Conservation (phyloP, 495 filamentous ascomycete genomes). For the Talaromyces nanjingensis region DNA sequence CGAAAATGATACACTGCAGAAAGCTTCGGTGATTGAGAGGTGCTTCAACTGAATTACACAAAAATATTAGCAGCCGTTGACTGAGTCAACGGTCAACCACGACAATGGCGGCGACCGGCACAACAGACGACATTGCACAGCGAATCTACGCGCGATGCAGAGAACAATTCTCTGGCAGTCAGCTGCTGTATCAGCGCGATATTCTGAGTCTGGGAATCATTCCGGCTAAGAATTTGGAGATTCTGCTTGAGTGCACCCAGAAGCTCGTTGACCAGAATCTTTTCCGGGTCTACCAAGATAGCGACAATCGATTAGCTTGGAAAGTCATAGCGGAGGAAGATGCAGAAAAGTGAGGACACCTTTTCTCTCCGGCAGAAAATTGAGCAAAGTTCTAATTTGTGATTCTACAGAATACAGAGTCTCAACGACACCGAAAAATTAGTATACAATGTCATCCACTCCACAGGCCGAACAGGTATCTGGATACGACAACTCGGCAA, state of each 20-base stretch:
- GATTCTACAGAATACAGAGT: slow-evolving; percentile 49
- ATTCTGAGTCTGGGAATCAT: slow-evolving; percentile 55
- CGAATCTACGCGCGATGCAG: slow-evolving; percentile 38
- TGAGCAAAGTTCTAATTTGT: slow-evolving; percentile 8
- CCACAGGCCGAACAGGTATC: slow-evolving; percentile 70
- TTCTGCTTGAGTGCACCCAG: slow-evolving; percentile 56
- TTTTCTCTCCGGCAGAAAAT: background rate
- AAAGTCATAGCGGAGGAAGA: slow-evolving; percentile 58
- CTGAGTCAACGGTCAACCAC: background rate
- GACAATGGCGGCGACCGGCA: slow-evolving; percentile 1
- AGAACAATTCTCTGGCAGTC: slow-evolving; percentile 34
- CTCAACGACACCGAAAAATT: slow-evolving; percentile 65
- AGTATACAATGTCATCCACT: slow-evolving; percentile 81
- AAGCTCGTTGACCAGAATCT: slow-evolving; percentile 58
- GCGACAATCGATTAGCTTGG: slow-evolving; percentile 55
- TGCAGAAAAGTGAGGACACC: slow-evolving; percentile 55
- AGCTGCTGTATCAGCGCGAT: slow-evolving; percentile 60
- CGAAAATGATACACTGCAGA: slow-evolving; percentile 4
- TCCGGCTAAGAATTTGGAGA: slow-evolving; percentile 48
- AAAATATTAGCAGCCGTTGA: background rate
- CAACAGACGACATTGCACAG: slow-evolving; percentile 31
- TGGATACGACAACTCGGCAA: slow-evolving; percentile 78
- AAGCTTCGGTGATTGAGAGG: slow-evolving; percentile 1
- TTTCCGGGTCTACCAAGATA: slow-evolving; percentile 50
- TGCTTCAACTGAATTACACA: background rate